Percentiles rank a stretch among this genome's conserved stretches.
These are phyloP conservation scores for Prunus mira DNA, from an alignment of 306 rosid species.

Conservation along the genomic window DNA sequence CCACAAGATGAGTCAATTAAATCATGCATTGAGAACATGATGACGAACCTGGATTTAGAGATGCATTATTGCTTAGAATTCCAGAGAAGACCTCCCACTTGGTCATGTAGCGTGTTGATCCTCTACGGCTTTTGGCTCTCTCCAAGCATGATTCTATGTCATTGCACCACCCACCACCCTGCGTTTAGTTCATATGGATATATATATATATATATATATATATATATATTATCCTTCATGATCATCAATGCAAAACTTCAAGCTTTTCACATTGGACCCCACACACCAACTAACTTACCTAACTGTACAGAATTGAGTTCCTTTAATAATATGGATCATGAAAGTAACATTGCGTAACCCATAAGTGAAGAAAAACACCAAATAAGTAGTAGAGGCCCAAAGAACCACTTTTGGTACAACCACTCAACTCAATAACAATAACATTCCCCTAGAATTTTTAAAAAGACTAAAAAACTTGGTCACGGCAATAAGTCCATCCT, in stretches of 20 bases:
- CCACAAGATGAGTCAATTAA: neutral
- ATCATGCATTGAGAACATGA: neutral
- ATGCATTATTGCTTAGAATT: no score
- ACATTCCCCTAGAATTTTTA: neutral
- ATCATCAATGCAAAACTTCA: neutral
- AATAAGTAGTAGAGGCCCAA: neutral
- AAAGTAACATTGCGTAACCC: neutral
- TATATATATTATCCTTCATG: neutral
- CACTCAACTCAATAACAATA: neutral
- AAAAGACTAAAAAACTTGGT: no score
- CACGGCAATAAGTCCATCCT: no score
- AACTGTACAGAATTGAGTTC: slow-evolving; percentile 8
- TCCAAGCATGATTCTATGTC: no score
- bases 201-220: no score
- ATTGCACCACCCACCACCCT: no score
- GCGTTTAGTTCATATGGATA: no score
- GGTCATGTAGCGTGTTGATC: no score
- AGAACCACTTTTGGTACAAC: no score
- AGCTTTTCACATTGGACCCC: slow-evolving; percentile 10
- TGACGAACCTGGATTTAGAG: no score
- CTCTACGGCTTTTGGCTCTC: no score
- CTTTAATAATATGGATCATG: neutral
- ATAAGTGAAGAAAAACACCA: neutral
- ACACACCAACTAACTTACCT: slow-evolving; percentile 19
- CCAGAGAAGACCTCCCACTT: no score